Evolutionary conservation across 2,329 filamentous ascomycete species (phyloP).

Genomic region (Aspergillus sp.): DNA sequence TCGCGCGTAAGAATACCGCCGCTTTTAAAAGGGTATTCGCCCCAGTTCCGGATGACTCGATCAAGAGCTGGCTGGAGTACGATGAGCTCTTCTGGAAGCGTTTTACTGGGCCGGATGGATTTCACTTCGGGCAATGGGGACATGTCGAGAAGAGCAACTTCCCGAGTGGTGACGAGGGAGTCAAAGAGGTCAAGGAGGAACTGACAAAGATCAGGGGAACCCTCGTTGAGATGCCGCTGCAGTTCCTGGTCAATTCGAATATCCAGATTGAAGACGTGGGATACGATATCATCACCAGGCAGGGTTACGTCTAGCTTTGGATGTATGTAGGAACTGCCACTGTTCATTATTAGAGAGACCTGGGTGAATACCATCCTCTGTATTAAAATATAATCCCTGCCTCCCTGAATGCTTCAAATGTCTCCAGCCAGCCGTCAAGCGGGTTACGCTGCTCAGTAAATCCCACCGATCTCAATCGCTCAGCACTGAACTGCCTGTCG

Average conservation of each 20-base stretch:
- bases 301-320: not conserved
- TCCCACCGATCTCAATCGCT: constrained; percentile 39
- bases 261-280: not conserved
- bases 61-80: not conserved
- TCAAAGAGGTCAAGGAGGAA: not conserved
- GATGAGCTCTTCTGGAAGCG: not conserved
- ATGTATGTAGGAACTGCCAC: no score
- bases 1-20: not conserved
- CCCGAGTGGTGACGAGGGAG: not conserved
- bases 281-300: not conserved
- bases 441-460: constrained; percentile 43
- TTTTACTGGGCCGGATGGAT: not conserved
- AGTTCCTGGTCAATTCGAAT: not conserved
- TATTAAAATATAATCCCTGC: constrained; percentile 43
- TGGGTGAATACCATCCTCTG: not conserved
- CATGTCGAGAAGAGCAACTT: not conserved
- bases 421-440: constrained; percentile 43
- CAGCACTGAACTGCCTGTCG: constrained; percentile 48
- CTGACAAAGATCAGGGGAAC: not conserved
- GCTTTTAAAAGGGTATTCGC: not conserved
- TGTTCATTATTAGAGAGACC: not conserved
- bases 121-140: not conserved
- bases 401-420: constrained; percentile 44
- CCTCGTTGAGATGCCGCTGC: not conserved
- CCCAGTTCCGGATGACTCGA: not conserved